These are phyloP conservation scores for Oenanthe sinensis DNA, from an alignment of 129 eudicot genomes.

Conservation along the genomic window DNA sequence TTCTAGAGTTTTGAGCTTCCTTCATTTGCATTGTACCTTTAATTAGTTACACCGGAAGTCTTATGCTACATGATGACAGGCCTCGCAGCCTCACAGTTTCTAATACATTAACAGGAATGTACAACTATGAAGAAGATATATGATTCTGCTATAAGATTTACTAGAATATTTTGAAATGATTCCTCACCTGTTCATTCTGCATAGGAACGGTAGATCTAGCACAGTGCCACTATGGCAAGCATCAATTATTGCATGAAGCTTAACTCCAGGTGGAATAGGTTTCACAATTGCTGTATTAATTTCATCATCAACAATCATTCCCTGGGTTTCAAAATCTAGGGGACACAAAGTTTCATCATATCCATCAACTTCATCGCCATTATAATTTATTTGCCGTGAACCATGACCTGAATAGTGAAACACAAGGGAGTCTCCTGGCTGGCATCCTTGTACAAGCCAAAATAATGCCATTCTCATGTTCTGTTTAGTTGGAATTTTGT, in stretches of 20 bases:
- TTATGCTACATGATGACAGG: constrained; percentile 1
- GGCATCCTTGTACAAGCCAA: constrained; percentile 92
- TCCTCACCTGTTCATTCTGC: constrained; percentile 79
- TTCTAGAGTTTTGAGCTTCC: background rate
- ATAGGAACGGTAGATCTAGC: constrained; percentile 78
- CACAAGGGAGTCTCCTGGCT: constrained; percentile 76
- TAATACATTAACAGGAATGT: background rate
- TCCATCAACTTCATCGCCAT: constrained; percentile 92
- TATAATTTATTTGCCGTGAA: constrained; percentile 69
- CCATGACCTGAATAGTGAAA: constrained; percentile 98
- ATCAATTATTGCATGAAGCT: constrained; percentile 94
- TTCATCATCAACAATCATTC: constrained; percentile 95
- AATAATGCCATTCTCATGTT: constrained; percentile 70
- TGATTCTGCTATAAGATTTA: background rate
- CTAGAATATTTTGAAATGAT: background rate
- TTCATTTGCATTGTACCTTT: background rate
- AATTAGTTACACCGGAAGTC: background rate
- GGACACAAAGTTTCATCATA: constrained; percentile 97
- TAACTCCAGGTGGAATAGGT: constrained; percentile 75
- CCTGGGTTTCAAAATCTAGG: constrained; percentile 81
- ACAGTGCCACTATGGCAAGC: constrained; percentile 98
- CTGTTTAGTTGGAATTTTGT: constrained; percentile 60
- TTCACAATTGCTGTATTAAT: constrained; percentile 68
- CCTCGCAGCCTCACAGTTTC: constrained; percentile 4
- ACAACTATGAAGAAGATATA: background rate